Evolutionary conservation across 495 filamentous ascomycete genomes (phyloP), one percentile per base, ranked within the genome.

Genomic region (Podospora anserina): DNA sequence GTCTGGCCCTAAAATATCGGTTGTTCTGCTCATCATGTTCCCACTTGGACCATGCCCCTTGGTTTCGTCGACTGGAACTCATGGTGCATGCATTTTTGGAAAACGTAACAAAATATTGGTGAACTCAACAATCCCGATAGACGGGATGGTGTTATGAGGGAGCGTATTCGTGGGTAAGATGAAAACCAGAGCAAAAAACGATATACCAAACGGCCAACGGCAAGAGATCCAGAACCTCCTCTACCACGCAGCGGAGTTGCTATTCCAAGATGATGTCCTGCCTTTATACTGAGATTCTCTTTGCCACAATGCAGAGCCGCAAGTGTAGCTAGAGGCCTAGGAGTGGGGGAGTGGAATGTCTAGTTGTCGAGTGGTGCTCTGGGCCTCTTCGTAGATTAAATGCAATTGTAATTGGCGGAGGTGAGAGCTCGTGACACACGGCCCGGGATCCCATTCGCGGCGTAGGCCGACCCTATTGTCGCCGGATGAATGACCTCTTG

Each of bases 401-500:
- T 76, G 74, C 72, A 72, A 34, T 56, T 67, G 65, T 57, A 65
- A 76, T 76, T 76, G 74, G 74, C 66, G 65, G 58, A 49, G 69
- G 60, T 32, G 66, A 34, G 7, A 58, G 66, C 74, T 69, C 69
- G 72, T 76, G 74, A 76, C 74, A 74, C 66, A 32, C 54, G 59
- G 65, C 16, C 61, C 62, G 44, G 60, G 63, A 64, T 65, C 67
- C 67, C 69, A 75, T 74, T 76, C 72, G 74, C 71, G 57, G 69
- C 67, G 59, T 58, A 32, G 66, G 62, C 65, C 61, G 68, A 61
- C 49, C 56, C 26, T 63, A 65, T 56, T 62, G 60, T 66, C 67
- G 74, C 39, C 39, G 39, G 72, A 65, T 76, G 72, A 72, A 72
- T 72, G 65, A 65, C 65, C 63, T 66, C 30, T 49, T 18, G 9